Evolutionary conservation across 2,329 filamentous ascomycete genomes (phyloP).

Genomic region (Colletotrichum tofieldiae): DNA sequence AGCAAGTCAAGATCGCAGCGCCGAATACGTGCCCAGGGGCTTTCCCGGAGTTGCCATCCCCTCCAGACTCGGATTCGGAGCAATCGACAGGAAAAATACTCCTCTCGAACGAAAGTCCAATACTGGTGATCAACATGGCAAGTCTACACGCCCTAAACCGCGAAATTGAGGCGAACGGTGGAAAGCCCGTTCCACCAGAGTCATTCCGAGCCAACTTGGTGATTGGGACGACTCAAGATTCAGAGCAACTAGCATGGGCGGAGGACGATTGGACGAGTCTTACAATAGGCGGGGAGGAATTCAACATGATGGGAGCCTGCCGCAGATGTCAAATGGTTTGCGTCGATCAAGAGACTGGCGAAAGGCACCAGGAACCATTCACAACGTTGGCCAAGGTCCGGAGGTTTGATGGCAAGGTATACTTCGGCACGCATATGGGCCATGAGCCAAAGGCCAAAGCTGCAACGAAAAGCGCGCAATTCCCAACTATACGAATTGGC

Average conservation of each 20-base stretch:
- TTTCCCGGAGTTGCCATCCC: conserved; percentile 69
- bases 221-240: conserved; percentile 64
- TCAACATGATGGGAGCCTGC: conserved; percentile 86
- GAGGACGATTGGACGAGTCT: conserved; percentile 86
- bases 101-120: conserved; percentile 94
- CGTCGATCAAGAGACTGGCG: conserved; percentile 86
- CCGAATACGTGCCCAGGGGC: conserved; percentile 63
- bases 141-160: conserved; percentile 86
- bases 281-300: conserved; percentile 74
- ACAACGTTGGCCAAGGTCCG: conserved; percentile 90
- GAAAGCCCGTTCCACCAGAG: conserved; percentile 77
- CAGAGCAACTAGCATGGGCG: conserved; percentile 73
- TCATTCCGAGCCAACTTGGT: conserved; percentile 94
- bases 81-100: conserved; percentile 71
- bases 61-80: conserved; percentile 72
- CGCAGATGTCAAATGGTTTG: conserved; percentile 97
- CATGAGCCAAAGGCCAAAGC: conserved; percentile 53
- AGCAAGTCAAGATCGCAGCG: conserved; percentile 50
- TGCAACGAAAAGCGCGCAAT: conserved; percentile 45
- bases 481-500: conserved; percentile 65
- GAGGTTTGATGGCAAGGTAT: conserved; percentile 85
- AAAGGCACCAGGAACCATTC: conserved; percentile 87
- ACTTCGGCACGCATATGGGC: conserved; percentile 88
- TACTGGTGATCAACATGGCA: conserved; percentile 85
- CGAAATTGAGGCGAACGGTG: conserved; percentile 74